Conservation (phyloP, 2,329 filamentous ascomycete species). For the Incumbomyces delicatus region DNA sequence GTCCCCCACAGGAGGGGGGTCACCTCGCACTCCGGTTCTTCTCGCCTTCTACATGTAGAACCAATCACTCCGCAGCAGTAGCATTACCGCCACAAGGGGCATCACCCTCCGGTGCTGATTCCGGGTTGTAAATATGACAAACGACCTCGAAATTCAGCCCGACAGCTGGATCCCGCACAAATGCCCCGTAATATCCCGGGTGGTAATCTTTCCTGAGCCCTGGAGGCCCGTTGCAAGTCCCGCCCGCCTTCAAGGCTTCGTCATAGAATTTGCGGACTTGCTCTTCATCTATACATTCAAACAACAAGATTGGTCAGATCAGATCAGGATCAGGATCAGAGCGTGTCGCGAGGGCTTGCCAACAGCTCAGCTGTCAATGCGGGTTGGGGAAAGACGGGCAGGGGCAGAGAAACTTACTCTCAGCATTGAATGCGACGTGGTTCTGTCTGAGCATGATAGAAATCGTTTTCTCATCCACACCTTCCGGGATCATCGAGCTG, state of each 20-base stretch:
- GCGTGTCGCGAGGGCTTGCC: too few species aligned
- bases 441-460: slow-evolving; percentile 3
- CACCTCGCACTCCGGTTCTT: too few species aligned
- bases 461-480: slow-evolving; percentile 11
- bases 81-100: too few species aligned
- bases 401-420: slow-evolving; percentile 7
- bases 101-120: too few species aligned
- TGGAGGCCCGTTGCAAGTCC: slow-evolving; percentile 40
- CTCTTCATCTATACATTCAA: slow-evolving; percentile 13
- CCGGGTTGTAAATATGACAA: neutral
- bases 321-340: too few species aligned
- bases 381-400: neutral
- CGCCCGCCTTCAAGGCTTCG: slow-evolving; percentile 36
- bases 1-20: too few species aligned
- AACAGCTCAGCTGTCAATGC: too few species aligned
- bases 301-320: neutral
- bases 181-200: slow-evolving; percentile 42
- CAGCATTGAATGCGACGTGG: slow-evolving; percentile 11
- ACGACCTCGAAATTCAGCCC: slow-evolving; percentile 47
- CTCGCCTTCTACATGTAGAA: too few species aligned
- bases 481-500: slow-evolving; percentile 4
- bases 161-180: slow-evolving; percentile 38
- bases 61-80: too few species aligned
- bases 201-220: slow-evolving; percentile 37
- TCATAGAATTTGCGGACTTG: slow-evolving; percentile 39